Evolutionary conservation across 108 stramenopile genomes (phyloP).

Genomic region (Cyclostephanos tholiformis): DNA sequence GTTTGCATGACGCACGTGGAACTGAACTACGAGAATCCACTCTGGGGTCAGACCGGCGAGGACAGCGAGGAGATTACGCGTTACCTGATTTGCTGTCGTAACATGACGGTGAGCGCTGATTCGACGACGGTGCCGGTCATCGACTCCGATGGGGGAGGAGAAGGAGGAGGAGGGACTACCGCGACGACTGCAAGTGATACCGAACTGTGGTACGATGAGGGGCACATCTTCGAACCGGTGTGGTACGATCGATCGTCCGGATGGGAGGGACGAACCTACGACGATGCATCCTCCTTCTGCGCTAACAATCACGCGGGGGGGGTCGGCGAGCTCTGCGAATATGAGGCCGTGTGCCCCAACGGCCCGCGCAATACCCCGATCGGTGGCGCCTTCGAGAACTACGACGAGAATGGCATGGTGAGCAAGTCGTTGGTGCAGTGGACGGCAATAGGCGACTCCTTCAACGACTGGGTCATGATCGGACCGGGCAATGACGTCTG

Average conservation of each 20-base stretch:
- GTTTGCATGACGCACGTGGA: constrained; percentile 22
- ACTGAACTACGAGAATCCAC: constrained; percentile 16
- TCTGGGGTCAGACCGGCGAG: constrained; percentile 35
- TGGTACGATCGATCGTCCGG: constrained; percentile 12
- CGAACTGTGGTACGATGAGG: too few species aligned
- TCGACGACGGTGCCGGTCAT: too few species aligned
- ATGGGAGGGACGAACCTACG: constrained; percentile 24
- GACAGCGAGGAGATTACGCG: constrained; percentile 37
- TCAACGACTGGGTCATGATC: constrained; percentile 35
- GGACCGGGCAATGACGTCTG: constrained; percentile 17
- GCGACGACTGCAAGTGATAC: too few species aligned
- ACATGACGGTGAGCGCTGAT: background rate
- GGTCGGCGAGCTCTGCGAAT: background rate
- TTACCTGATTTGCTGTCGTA: constrained; percentile 26
- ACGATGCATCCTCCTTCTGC: constrained; percentile 23
- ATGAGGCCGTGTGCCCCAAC: constrained; percentile 3
- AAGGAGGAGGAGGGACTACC: too few species aligned
- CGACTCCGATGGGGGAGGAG: too few species aligned
- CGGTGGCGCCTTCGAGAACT: background rate
- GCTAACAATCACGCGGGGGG: background rate
- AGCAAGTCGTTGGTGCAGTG: constrained; percentile 3
- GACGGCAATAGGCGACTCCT: constrained; percentile 32
- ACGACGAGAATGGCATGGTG: too few species aligned
- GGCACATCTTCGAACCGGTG: background rate
- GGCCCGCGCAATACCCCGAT: background rate